Base-by-base conservation (phyloP, 2,329 filamentous ascomycete genomes). In the Eurotiales sp. region DNA sequence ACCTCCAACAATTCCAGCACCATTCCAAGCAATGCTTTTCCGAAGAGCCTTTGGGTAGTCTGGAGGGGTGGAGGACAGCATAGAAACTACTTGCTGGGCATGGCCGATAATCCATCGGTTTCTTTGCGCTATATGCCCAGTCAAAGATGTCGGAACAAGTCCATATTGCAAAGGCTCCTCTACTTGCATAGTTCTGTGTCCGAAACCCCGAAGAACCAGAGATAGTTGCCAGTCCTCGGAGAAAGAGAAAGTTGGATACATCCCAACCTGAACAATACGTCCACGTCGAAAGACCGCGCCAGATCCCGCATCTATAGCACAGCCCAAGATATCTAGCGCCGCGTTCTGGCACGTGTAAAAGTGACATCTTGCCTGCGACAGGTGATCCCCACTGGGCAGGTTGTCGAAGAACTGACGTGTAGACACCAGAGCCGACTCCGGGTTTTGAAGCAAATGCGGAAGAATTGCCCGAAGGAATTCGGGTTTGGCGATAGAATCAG, bases 81-180 rank as follows among this genome's bases (percentile, higher is more conserved):
- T 27, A 27, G 25, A 27, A 27, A 27, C 25, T 7, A 60, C 41
- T 45, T 64, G 63, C 40, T 65, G 63, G 10, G 62, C 55, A 23
- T 63, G 61, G 2, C 67, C 67, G 22, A 69, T 69, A 32, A 65
- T 62, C 70, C 69, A 72, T 54, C 70, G 58, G 30, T 64, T 67
- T 8, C 58, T 60, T 59, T 66, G 70, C 27, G 61, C 62, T 27
- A 63, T 63, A 53, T 69, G 67, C 19, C 67, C 66, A 17, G 62
- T 60, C 25, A 67, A 61, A 7, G 69, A 66, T 3, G 65, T 61
- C 27, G 61, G 69, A 11, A 71, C 66, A 1, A 62, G 57, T 0
- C 67, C 67, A 10, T 59, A 63, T 39, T 70, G 67, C n/a, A 70
- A 42, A 17, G 57, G 54, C 27, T 69, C 67, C 11, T 64, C 57